Conservation (phyloP, 352 stramenopile species). For the Phytophthora sansomeana region DNA sequence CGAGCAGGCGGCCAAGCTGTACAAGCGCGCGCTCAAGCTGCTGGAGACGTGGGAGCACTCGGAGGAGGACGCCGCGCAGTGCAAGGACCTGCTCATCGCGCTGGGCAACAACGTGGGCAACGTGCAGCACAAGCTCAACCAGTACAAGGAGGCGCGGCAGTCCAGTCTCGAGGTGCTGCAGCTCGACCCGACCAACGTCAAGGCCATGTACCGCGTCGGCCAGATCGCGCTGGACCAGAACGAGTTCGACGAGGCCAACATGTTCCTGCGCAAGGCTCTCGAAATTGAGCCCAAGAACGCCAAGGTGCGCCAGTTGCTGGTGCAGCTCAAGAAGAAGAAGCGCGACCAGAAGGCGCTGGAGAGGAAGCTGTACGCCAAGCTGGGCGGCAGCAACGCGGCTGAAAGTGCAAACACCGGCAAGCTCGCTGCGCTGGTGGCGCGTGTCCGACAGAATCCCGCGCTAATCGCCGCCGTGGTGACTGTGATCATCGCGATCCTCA, state of each 20-base stretch:
- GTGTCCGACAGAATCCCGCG: constrained; percentile 47
- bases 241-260: constrained; percentile 71
- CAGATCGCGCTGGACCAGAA: constrained; percentile 78
- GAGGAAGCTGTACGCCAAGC: constrained; percentile 76
- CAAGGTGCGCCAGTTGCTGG: constrained; percentile 71
- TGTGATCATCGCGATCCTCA: constrained; percentile 61
- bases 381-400: constrained; percentile 41
- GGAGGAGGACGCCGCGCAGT: constrained; percentile 57
- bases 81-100: constrained; percentile 79
- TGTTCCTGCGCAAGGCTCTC: constrained; percentile 69
- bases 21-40: constrained; percentile 86
- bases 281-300: constrained; percentile 71
- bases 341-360: constrained; percentile 62
- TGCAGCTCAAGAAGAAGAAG: constrained; percentile 76
- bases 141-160: constrained; percentile 79
- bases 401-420: constrained; percentile 13
- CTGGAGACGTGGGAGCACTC: constrained; percentile 78
- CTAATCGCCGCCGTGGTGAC: constrained; percentile 54
- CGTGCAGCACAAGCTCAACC: constrained; percentile 78
- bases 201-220: constrained; percentile 80
- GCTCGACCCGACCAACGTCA: constrained; percentile 75
- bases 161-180: constrained; percentile 84
- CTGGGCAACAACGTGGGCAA: constrained; percentile 88
- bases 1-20: constrained; percentile 82
- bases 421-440: constrained; percentile 22